A percentile compares a stretch with the other conserved stretches of the same genome.
These are phyloP conservation scores for Pogostemon cablin DNA, from an alignment of 257 asterid species.

Conservation along the genomic window DNA sequence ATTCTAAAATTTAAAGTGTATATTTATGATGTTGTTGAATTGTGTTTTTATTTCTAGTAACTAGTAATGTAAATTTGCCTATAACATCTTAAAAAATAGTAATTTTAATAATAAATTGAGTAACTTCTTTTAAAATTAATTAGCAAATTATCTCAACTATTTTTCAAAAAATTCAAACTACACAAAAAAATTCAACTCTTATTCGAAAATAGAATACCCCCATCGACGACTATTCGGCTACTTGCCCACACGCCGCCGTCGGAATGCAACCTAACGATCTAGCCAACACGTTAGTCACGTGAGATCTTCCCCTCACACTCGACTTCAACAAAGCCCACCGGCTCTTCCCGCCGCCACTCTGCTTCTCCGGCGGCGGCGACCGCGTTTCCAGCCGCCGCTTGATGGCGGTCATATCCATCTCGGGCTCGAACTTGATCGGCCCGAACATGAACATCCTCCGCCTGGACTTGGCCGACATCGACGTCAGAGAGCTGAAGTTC, in stretches of 20 bases:
- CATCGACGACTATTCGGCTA: slow-evolving; percentile 13
- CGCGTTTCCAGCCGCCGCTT: slow-evolving; percentile 54
- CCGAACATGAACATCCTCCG: slow-evolving; percentile 78
- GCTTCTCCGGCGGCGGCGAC: slow-evolving; percentile 17
- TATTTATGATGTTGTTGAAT: no score
- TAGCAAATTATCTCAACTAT: neutral
- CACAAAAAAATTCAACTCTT: slow-evolving; percentile 25
- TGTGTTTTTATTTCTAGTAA: no score
- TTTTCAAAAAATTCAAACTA: slow-evolving; percentile 4
- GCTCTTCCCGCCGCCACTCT: slow-evolving; percentile 35
- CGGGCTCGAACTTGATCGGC: slow-evolving; percentile 73
- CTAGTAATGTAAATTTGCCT: no score
- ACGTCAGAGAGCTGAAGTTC: slow-evolving; percentile 60
- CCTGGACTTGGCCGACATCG: slow-evolving; percentile 70
- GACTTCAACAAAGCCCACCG: slow-evolving; percentile 37
- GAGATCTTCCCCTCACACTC: slow-evolving; percentile 38
- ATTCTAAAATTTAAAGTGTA: no score
- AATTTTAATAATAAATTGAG: no score
- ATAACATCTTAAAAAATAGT: neutral
- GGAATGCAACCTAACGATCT: slow-evolving; percentile 53
- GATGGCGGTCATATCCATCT: slow-evolving; percentile 73
- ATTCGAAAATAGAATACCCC: neutral
- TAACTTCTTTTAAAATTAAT: no score
- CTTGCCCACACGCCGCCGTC: slow-evolving; percentile 25
- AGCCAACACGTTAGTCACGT: slow-evolving; percentile 42